Conservation (phyloP, 139 green algal genomes). For the Chlamydomonas sphaeroides region DNA sequence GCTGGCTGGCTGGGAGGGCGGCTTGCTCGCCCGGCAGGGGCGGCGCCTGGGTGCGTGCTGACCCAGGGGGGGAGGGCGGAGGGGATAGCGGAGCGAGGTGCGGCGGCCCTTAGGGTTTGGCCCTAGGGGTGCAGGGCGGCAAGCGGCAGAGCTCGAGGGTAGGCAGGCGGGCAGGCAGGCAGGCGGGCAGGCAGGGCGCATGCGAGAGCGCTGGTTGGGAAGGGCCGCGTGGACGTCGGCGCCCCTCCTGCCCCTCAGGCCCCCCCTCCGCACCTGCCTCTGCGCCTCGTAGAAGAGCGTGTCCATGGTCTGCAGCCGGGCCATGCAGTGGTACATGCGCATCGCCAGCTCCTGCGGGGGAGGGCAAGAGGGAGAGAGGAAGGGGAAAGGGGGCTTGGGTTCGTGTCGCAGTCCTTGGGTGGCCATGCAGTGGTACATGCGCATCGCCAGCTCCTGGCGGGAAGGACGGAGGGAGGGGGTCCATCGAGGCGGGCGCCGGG, state of each 20-base stretch:
- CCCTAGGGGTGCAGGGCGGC: too few relatives aligned
- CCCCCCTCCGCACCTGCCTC: conserved; percentile 74
- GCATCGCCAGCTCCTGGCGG: conserved; percentile 46
- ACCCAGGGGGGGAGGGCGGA: too few relatives aligned
- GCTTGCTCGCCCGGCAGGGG: too few relatives aligned
- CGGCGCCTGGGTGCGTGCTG: too few relatives aligned
- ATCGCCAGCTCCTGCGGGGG: conserved; percentile 47
- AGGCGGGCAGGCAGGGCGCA: too few relatives aligned
- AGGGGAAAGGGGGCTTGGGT: not conserved
- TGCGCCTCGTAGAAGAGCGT: conserved; percentile 95
- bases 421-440: conserved; percentile 77
- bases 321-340: conserved; percentile 75
- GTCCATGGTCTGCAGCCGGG: conserved; percentile 83
- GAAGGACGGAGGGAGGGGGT: not conserved
- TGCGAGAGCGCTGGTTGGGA: too few relatives aligned
- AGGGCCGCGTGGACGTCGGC: too few relatives aligned
- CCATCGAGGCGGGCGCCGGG: too few relatives aligned
- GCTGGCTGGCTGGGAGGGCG: not conserved
- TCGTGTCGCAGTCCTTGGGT: not conserved
- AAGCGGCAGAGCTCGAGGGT: too few relatives aligned
- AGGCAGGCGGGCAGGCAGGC: too few relatives aligned
- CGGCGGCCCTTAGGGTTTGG: too few relatives aligned
- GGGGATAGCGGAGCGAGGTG: too few relatives aligned
- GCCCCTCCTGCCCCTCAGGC: not conserved
- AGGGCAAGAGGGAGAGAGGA: not conserved